Percentiles rank a stretch among this genome's conserved stretches.
Evolutionary conservation across 2,329 filamentous ascomycete species (phyloP).

Genomic region (Aspergillus candidus): DNA sequence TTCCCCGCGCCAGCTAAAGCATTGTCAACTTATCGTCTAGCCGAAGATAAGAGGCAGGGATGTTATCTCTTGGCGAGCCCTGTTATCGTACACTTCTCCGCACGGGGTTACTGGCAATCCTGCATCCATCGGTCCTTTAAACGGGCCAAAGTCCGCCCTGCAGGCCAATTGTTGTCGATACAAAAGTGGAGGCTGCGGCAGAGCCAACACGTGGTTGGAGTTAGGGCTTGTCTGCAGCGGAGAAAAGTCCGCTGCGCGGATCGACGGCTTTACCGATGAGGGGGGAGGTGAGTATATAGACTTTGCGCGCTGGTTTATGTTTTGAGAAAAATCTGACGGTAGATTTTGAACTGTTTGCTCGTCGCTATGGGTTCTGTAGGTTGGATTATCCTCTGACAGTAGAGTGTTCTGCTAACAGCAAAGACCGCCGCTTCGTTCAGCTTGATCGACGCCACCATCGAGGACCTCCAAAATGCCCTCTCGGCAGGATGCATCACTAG

Average conservation of each 20-base stretch:
- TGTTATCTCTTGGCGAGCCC: slow-evolving; percentile 8
- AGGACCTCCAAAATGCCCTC: slow-evolving; percentile 41
- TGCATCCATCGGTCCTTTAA: background rate
- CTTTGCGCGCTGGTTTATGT: too few relatives aligned
- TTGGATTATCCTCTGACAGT: background rate
- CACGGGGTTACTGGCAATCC: background rate
- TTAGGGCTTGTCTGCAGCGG: background rate
- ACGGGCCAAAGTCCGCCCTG: too few relatives aligned
- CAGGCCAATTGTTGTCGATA: too few relatives aligned
- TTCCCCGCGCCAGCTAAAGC: background rate
- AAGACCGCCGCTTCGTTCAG: slow-evolving; percentile 10
- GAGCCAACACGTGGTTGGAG: too few relatives aligned
- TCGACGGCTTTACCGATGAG: background rate
- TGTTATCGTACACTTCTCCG: background rate
- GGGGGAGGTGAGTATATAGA: too few relatives aligned
- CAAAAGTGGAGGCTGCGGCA: too few relatives aligned
- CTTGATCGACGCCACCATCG: slow-evolving; percentile 46
- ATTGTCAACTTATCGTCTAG: background rate
- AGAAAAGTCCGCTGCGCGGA: slow-evolving; percentile 2
- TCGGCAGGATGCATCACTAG: slow-evolving; percentile 35
- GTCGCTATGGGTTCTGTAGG: background rate
- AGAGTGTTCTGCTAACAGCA: background rate
- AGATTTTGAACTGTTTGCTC: background rate
- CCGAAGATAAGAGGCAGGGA: slow-evolving; percentile 1
- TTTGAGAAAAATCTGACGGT: background rate